These are phyloP conservation scores for Metarhizium rileyi DNA, from an alignment of 2,329 filamentous ascomycete genomes.

Conservation along the genomic window DNA sequence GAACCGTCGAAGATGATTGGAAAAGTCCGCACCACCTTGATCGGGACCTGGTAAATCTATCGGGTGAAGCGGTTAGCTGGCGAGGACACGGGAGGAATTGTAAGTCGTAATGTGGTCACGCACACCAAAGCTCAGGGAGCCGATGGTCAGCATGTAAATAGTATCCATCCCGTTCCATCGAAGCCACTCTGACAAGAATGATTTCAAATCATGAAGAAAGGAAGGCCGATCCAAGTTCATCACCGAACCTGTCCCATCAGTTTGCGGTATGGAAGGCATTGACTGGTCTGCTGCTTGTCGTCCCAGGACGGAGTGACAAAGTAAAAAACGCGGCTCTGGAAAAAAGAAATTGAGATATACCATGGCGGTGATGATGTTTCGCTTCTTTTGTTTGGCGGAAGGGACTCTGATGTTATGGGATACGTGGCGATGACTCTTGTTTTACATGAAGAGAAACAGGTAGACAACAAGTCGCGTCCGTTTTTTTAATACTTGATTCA, in stretches of 20 bases:
- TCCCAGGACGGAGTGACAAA: background rate
- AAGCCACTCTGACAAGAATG: conserved; percentile 38
- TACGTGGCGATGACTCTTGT: no score
- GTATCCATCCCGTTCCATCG: conserved; percentile 49
- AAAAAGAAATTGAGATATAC: no score
- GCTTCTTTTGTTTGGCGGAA: no score
- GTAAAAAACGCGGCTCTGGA: no score
- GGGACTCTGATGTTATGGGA: no score
- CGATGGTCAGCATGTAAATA: conserved; percentile 47
- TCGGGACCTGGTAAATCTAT: conserved; percentile 43
- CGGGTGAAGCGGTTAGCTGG: background rate
- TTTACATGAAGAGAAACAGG: no score
- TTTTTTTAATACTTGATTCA: no score
- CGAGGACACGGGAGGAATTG: background rate
- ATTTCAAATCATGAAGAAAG: conserved; percentile 4
- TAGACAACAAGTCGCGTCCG: no score
- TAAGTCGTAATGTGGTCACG: background rate
- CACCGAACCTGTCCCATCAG: conserved; percentile 1
- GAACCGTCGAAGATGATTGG: conserved; percentile 47
- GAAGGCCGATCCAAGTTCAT: background rate
- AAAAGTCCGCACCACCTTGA: conserved; percentile 48
- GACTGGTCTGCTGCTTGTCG: background rate
- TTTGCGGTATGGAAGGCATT: conserved; percentile 14
- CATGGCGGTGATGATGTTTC: no score
- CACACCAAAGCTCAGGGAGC: conserved; percentile 20